Evolutionary conservation across 1,284 basidiomycete species (phyloP).

Genomic region (Trametes versicolor): DNA sequence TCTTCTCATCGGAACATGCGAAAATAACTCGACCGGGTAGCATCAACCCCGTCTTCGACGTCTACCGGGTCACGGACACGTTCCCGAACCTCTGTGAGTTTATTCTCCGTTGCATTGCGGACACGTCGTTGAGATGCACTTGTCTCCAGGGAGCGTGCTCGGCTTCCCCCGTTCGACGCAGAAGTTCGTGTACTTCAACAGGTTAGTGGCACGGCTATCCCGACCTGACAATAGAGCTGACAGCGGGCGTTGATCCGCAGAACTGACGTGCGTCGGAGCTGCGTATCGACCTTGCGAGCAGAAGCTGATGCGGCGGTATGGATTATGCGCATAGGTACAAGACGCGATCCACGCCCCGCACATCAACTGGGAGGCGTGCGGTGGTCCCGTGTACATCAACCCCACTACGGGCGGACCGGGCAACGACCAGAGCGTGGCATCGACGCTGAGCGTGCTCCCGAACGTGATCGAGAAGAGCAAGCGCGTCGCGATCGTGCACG

Average conservation of each 20-base stretch:
- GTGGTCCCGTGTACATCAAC: slow-evolving; percentile 57
- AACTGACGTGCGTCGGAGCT: slow-evolving; percentile 49
- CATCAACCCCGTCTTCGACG: slow-evolving; percentile 65
- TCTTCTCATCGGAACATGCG: not conserved
- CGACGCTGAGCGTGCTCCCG: slow-evolving; percentile 50
- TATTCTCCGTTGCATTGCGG: not conserved
- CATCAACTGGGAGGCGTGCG: slow-evolving; percentile 60
- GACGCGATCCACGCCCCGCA: slow-evolving; percentile 68
- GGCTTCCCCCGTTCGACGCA: slow-evolving; percentile 66
- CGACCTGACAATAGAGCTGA: slow-evolving; percentile 28
- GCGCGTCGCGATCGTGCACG: slow-evolving; percentile 48
- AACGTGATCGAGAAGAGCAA: slow-evolving; percentile 53
- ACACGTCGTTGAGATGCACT: slow-evolving; percentile 36
- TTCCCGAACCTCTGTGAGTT: slow-evolving; percentile 47
- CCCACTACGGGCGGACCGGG: slow-evolving; percentile 43
- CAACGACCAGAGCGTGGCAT: slow-evolving; percentile 49
- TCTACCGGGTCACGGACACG: slow-evolving; percentile 50
- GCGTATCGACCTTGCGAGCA: not conserved
- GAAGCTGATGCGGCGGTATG: not conserved
- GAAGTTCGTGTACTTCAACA: slow-evolving; percentile 55
- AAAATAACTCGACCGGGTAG: slow-evolving; percentile 37
- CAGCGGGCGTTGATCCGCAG: slow-evolving; percentile 28
- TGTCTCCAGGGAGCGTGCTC: slow-evolving; percentile 58
- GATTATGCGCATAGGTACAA: slow-evolving; percentile 54
- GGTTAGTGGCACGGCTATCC: slow-evolving; percentile 33